These are phyloP conservation scores for Pisolithus thermaeus DNA, from an alignment of 1,284 basidiomycete species.

Conservation along the genomic window DNA sequence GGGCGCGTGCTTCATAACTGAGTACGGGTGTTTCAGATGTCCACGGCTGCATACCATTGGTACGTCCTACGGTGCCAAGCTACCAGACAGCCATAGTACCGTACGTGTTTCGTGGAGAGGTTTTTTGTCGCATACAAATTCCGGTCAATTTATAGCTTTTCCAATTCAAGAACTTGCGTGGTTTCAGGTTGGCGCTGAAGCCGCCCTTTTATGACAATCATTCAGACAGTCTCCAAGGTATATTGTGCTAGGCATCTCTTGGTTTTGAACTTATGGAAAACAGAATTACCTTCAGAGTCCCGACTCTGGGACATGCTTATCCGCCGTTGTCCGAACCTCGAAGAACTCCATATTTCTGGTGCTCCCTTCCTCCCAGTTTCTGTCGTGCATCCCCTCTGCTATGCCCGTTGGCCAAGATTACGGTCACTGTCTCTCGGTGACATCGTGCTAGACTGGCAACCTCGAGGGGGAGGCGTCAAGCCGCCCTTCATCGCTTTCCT, in stretches of 20 bases:
- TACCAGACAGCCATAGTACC: conserved; percentile 52
- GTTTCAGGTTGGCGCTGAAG: conserved; percentile 55
- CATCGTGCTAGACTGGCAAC: conserved; percentile 50
- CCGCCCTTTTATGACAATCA: conserved; percentile 56
- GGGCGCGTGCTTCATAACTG: not conserved
- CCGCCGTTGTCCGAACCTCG: conserved; percentile 51
- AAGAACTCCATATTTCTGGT: conserved; percentile 55
- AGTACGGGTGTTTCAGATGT: conserved; percentile 38
- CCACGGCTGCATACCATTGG: conserved; percentile 54
- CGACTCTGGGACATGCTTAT: conserved; percentile 66
- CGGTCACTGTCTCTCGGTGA: conserved; percentile 56
- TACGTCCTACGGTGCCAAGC: conserved; percentile 53
- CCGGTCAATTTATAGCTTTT: conserved; percentile 43
- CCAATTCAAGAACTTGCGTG: conserved; percentile 53
- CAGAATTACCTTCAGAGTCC: conserved; percentile 23
- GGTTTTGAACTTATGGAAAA: conserved; percentile 1
- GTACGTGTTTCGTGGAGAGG: conserved; percentile 34
- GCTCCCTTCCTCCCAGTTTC: conserved; percentile 42
- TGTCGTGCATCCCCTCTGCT: conserved; percentile 33
- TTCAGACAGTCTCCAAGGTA: conserved; percentile 50
- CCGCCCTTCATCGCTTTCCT: conserved; percentile 59
- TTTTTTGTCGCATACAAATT: not conserved
- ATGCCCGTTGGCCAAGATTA: conserved; percentile 57
- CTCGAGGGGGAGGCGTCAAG: conserved; percentile 31
- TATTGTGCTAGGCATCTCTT: conserved; percentile 11